Conservation (phyloP, 441 rosid species). For the Cnidoscolus chayamansa region DNA sequence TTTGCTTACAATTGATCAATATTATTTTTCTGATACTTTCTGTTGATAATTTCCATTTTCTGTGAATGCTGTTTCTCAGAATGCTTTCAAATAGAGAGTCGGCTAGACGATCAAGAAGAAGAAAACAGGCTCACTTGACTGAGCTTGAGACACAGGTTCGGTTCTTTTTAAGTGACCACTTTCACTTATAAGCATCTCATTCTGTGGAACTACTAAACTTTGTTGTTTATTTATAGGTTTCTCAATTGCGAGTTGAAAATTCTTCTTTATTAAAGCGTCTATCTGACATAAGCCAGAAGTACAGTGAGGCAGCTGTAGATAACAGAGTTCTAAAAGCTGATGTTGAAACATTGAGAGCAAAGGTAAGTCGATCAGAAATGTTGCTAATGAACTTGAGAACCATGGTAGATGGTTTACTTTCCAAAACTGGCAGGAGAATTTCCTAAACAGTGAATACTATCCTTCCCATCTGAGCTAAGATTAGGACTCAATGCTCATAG, state of each 20-base stretch:
- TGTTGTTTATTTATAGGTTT: conserved; percentile 42
- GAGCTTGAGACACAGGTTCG: conserved; percentile 88
- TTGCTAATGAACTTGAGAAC: conserved; percentile 7
- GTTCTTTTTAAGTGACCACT: conserved; percentile 6
- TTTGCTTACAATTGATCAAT: conserved; percentile 4
- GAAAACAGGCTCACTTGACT: conserved; percentile 82
- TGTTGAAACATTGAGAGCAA: conserved; percentile 81
- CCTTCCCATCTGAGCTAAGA: conserved; percentile 7
- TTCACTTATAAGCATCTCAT: background rate
- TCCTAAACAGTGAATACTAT: background rate
- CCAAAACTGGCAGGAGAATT: background rate
- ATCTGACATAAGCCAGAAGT: conserved; percentile 64
- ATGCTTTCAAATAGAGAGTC: conserved; percentile 96
- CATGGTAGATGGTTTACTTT: background rate
- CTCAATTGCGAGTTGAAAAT: conserved; percentile 72
- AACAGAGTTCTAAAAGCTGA: conserved; percentile 91
- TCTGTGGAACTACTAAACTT: conserved; percentile 9
- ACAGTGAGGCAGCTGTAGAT: conserved; percentile 74
- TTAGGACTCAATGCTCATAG: background rate
- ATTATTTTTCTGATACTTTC: conserved; percentile 7
- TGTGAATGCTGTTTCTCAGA: conserved; percentile 37
- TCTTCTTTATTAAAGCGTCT: conserved; percentile 65
- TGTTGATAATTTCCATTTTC: conserved; percentile 13
- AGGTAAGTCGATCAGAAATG: conserved; percentile 38
- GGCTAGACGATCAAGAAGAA: conserved; percentile 89